Evolutionary conservation across 331 rosid genomes (phyloP).

Genomic region (Erythrophleum ivorense): DNA sequence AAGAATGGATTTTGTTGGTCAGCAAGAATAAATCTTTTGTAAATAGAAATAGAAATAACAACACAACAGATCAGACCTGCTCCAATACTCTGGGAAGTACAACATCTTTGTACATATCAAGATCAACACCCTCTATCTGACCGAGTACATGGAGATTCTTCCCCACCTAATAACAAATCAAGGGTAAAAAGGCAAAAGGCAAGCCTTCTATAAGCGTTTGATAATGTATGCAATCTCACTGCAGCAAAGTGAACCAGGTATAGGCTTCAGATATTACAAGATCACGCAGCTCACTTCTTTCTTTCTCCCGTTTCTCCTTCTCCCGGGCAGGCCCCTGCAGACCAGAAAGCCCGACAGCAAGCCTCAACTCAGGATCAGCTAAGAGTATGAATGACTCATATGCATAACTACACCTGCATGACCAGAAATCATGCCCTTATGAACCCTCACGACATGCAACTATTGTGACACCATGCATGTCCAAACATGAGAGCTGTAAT

Average conservation of each 20-base stretch:
- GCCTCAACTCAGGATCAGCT: constrained; percentile 99
- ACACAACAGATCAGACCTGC: constrained; percentile 67
- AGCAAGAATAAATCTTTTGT: constrained; percentile 31
- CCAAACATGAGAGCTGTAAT: constrained; percentile 58
- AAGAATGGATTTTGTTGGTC: constrained; percentile 20
- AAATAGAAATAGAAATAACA: constrained; percentile 33
- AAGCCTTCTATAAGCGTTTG: constrained; percentile 74
- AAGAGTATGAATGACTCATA: constrained; percentile 98
- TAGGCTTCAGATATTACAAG: constrained; percentile 85
- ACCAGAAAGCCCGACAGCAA: constrained; percentile 99
- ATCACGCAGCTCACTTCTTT: constrained; percentile 98
- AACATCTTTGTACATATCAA: constrained; percentile 91
- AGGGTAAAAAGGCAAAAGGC: constrained; percentile 57
- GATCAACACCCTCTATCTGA: constrained; percentile 98
- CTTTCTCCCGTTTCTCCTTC: constrained; percentile 99
- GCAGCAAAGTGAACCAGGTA: constrained; percentile 76
- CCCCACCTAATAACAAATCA: constrained; percentile 79
- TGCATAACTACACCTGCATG: constrained; percentile 99
- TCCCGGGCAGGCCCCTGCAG: constrained; percentile 99
- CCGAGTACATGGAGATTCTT: constrained; percentile 97
- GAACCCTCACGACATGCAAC: constrained; percentile 91
- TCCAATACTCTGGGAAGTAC: constrained; percentile 98
- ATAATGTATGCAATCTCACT: constrained; percentile 54
- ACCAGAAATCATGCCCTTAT: constrained; percentile 99
- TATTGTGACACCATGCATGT: constrained; percentile 68